Evolutionary conservation across 192 early-diverging fungal genomes (phyloP).

Genomic region (Backusella parvicylindrica): DNA sequence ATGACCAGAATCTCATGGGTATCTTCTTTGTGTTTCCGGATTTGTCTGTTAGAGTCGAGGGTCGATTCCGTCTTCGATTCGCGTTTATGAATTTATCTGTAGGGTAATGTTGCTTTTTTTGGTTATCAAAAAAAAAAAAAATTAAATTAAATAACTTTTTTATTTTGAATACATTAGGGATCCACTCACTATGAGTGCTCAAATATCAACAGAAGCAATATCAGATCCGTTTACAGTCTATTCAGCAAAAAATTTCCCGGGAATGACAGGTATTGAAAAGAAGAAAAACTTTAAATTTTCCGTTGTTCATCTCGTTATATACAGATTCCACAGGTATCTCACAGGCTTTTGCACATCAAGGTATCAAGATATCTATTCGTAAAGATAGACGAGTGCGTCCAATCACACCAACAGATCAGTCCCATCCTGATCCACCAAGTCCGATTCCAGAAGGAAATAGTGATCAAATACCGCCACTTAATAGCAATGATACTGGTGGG

Average conservation of each 20-base stretch:
- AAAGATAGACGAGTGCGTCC: constrained; percentile 31
- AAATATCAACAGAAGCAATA: constrained; percentile 48
- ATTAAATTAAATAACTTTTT: not conserved
- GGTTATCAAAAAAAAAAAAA: not conserved
- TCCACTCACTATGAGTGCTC: constrained; percentile 18
- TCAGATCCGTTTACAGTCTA: constrained; percentile 67
- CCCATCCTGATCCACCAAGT: not conserved
- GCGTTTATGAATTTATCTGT: constrained; percentile 57
- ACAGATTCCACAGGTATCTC: constrained; percentile 71
- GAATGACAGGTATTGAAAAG: constrained; percentile 25
- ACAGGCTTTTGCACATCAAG: constrained; percentile 70
- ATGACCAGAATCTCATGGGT: constrained; percentile 7
- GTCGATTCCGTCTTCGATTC: constrained; percentile 65
- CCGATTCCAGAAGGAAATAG: not conserved
- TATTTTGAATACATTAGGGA: not conserved
- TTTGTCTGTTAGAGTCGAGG: constrained; percentile 74
- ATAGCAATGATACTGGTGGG: not conserved
- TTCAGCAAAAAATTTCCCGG: constrained; percentile 76
- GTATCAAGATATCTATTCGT: constrained; percentile 77
- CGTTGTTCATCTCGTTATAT: not conserved
- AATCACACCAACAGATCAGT: not conserved
- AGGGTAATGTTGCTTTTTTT: constrained; percentile 8
- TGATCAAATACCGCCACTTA: not conserved
- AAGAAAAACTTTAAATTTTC: not conserved
- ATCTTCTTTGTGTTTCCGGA: constrained; percentile 80